Percentiles rank a stretch among this genome's conserved stretches.
Conservation (phyloP, 345 rosid genomes). For the Garcia nutans region DNA sequence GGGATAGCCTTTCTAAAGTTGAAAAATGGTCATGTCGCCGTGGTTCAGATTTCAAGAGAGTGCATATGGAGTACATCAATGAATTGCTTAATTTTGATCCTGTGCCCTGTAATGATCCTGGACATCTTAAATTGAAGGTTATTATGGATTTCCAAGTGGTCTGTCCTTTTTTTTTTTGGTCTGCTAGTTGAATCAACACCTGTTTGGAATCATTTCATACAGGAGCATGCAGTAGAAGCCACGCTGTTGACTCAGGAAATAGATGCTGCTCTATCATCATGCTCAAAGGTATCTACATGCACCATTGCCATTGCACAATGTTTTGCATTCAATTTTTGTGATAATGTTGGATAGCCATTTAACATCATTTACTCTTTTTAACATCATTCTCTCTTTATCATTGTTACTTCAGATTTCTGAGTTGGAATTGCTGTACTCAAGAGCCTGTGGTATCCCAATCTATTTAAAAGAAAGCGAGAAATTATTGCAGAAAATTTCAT, state of each 20-base stretch:
- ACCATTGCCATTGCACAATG: neutral
- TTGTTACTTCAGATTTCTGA: slow-evolving; percentile 52
- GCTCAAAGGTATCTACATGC: slow-evolving; percentile 45
- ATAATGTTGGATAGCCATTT: neutral
- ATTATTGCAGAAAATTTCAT: slow-evolving; percentile 53
- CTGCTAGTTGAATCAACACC: slow-evolving; percentile 6
- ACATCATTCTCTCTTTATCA: slow-evolving; percentile 6
- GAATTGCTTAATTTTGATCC: slow-evolving; percentile 56
- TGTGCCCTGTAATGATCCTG: slow-evolving; percentile 65
- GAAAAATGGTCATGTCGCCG: slow-evolving; percentile 39
- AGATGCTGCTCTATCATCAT: slow-evolving; percentile 47
- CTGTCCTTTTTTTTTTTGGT: slow-evolving; percentile 4
- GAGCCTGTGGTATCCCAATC: slow-evolving; percentile 55
- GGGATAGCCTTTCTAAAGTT: slow-evolving; percentile 51
- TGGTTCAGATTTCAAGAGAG: slow-evolving; percentile 40
- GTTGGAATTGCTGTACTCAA: slow-evolving; percentile 60
- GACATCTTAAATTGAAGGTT: slow-evolving; percentile 74
- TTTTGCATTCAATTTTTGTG: slow-evolving; percentile 1
- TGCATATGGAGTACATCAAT: slow-evolving; percentile 43
- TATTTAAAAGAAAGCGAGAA: slow-evolving; percentile 46
- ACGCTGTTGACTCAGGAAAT: slow-evolving; percentile 53
- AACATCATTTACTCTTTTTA: no score
- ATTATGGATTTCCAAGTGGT: slow-evolving; percentile 21
- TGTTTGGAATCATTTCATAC: slow-evolving; percentile 21
- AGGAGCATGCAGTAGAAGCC: slow-evolving; percentile 72